Conservation (phyloP, 2,329 filamentous ascomycete species). For the Cryphonectria japonica region DNA sequence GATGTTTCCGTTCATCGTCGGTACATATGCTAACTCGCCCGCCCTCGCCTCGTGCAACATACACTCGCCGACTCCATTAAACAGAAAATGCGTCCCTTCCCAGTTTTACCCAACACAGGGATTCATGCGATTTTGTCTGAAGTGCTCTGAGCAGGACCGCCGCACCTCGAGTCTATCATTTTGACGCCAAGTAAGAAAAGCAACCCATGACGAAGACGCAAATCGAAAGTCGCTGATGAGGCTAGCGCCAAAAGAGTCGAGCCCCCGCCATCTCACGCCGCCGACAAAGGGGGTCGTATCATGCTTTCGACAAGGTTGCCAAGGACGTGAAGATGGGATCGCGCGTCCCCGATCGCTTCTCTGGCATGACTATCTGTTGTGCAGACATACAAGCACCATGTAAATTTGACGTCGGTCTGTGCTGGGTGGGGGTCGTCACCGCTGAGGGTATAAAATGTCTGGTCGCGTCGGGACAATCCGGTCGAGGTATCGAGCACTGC, state of each 20-base stretch:
- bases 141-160: constrained; percentile 21
- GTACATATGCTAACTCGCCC: constrained; percentile 14
- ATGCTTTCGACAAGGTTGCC: not conserved
- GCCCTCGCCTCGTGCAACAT: constrained; percentile 20
- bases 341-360: not conserved
- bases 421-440: not conserved
- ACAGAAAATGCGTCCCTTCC: not conserved
- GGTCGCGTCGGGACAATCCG: not conserved
- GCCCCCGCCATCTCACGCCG: constrained; percentile 14
- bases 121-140: constrained; percentile 24
- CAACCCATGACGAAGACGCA: constrained; percentile 16
- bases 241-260: constrained; percentile 5
- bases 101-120: constrained; percentile 12
- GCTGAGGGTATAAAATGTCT: not conserved
- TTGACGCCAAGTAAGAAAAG: constrained; percentile 21
- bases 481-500: not conserved
- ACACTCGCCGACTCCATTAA: constrained; percentile 2
- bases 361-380: not conserved
- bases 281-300: constrained; percentile 8
- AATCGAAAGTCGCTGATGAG: constrained; percentile 3
- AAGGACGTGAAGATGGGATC: not conserved
- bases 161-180: constrained; percentile 24
- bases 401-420: not conserved
- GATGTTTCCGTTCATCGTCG: constrained; percentile 17
- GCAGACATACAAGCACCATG: not conserved